Evolutionary conservation across 1,284 basidiomycete genomes (phyloP).

Genomic region (Fomitopsis betulina): DNA sequence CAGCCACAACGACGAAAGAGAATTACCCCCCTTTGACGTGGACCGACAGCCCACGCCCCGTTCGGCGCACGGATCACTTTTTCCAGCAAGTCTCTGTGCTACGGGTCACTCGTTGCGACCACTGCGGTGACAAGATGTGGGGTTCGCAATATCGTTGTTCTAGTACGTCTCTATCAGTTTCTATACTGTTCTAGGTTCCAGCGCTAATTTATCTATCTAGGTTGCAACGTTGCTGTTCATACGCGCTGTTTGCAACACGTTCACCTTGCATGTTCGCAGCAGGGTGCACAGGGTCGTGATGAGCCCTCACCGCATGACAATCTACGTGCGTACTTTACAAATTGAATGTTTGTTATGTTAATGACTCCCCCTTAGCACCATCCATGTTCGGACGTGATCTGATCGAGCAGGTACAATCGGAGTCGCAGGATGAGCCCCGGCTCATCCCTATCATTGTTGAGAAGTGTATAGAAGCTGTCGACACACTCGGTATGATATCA

Average conservation of each 20-base stretch:
- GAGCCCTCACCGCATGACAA: slow-evolving; percentile 31
- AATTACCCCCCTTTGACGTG: slow-evolving; percentile 12
- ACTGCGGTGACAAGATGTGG: slow-evolving; percentile 98
- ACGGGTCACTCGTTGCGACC: slow-evolving; percentile 88
- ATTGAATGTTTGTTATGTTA: not conserved
- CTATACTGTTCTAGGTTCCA: not conserved
- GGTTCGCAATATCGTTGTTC: slow-evolving; percentile 89
- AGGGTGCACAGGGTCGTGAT: slow-evolving; percentile 26
- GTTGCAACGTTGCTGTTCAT: slow-evolving; percentile 70
- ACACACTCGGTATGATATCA: slow-evolving; percentile 61
- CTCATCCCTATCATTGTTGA: slow-evolving; percentile 87
- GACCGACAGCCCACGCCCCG: slow-evolving; percentile 27
- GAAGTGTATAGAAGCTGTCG: slow-evolving; percentile 94
- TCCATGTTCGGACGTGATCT: slow-evolving; percentile 92
- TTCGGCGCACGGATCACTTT: slow-evolving; percentile 51
- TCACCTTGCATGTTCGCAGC: slow-evolving; percentile 52
- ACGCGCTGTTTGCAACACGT: slow-evolving; percentile 66
- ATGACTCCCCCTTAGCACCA: slow-evolving; percentile 44
- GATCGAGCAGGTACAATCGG: slow-evolving; percentile 76
- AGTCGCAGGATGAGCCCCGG: slow-evolving; percentile 57
- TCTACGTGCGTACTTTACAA: slow-evolving; percentile 44
- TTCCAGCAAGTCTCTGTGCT: slow-evolving; percentile 91
- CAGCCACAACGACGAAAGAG: slow-evolving; percentile 27
- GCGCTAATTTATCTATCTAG: slow-evolving; percentile 30
- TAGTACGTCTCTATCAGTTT: slow-evolving; percentile 47